A percentile compares a stretch with the other conserved stretches of the same genome.
These are phyloP conservation scores for Termitomyces sp. DNA, from an alignment of 768 basidiomycete species.

Conservation along the genomic window DNA sequence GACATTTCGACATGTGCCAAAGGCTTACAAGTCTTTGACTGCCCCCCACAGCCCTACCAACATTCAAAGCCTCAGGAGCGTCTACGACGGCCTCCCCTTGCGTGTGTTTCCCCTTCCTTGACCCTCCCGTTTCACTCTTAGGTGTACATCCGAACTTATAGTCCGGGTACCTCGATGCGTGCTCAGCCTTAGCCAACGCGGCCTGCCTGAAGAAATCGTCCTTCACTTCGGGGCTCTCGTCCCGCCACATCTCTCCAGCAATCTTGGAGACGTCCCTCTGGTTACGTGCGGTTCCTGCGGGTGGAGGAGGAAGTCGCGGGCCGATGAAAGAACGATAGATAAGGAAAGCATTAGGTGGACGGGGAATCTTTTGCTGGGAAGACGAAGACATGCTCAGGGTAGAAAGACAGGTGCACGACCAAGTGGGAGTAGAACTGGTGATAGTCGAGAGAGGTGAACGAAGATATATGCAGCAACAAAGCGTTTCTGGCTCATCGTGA, in stretches of 20 bases:
- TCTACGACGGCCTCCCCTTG: background rate
- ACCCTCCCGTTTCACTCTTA: background rate
- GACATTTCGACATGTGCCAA: background rate
- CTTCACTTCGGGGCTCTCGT: conserved; percentile 1
- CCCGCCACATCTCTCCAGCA: background rate
- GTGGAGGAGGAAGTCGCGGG: background rate
- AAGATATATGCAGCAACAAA: background rate
- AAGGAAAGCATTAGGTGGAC: conserved; percentile 1
- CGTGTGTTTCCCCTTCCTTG: background rate
- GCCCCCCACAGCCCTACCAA: background rate
- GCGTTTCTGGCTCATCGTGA: background rate
- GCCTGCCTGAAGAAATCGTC: background rate
- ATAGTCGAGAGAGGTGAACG: background rate
- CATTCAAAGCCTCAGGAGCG: too few species aligned
- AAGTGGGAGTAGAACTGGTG: background rate
- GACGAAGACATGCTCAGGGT: background rate
- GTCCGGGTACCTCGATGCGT: background rate
- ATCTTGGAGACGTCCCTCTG: background rate
- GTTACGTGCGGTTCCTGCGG: background rate
- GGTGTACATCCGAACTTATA: background rate
- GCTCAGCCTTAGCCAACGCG: background rate
- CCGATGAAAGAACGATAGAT: background rate
- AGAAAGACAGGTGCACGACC: background rate
- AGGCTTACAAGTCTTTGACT: background rate
- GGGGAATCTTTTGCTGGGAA: background rate